Evolutionary conservation across 768 basidiomycete species (phyloP), one percentile per base, ranked within the genome.

Genomic region (Phlebiopsis gigantea): DNA sequence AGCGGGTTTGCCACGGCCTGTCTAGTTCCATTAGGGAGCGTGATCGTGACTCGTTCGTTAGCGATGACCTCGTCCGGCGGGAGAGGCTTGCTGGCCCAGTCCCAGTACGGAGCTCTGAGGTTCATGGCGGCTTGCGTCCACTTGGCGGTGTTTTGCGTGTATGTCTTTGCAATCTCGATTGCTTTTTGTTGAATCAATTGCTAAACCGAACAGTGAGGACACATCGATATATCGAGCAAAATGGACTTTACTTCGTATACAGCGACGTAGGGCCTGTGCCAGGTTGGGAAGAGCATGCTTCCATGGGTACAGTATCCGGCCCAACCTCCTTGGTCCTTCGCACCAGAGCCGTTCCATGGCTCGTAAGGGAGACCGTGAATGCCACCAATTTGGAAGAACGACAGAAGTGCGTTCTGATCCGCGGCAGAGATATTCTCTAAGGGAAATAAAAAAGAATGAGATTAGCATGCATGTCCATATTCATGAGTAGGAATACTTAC

Each of bases 281-380:
- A 82, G 4, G 77, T 79, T 8, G 80, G 80, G 70, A 82, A 82
- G 9, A 81, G 67, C 7, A 76, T 71, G 1, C 75, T 76, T 17
- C 77, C 77, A 63, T 84, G 82, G n/a, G 73, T 75, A 62, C 81
- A 83, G 60, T 83, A 82, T 2, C 81, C 81, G 9, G 65, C 59
- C 0, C 60, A 54, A 10, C 21, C 8, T 17, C n/a, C 44, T 3
- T 12, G 14, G 24, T 65, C 22, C 8, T 49, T 25, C 19, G 65
- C 61, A 5, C 70, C 73, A 9, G 72, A 67, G 17, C 71, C 76
- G 49, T 78, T 72, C 78, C 79, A 83, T 0, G 65, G 61, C 7
- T 66, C 65, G 56, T 71, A 76, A 0, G 81, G 82, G 19, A 76
- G 63, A 5, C 81, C 82, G 58, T 83, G 81, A 55, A 83, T 80